Evolutionary conservation across 768 basidiomycete genomes (phyloP).

Genomic region (Boletales sp.): DNA sequence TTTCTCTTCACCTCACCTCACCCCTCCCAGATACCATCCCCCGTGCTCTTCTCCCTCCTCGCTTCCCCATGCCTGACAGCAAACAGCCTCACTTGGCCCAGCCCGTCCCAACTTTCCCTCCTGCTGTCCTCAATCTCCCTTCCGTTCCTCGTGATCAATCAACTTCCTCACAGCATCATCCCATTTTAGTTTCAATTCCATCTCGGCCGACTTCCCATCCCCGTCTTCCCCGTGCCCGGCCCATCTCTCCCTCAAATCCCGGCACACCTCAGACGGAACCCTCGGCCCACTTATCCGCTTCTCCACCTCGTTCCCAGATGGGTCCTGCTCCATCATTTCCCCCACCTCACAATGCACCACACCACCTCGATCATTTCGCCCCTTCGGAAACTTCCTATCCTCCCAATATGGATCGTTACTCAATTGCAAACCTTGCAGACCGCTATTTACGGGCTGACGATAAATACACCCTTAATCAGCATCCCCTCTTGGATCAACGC

Average conservation of each 20-base stretch:
- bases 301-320: conserved; percentile 43
- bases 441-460: conserved; percentile 39
- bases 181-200: conserved; percentile 13
- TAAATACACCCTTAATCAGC: conserved; percentile 34
- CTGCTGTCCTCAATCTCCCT: conserved; percentile 29
- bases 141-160: conserved; percentile 30
- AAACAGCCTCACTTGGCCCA: conserved; percentile 27
- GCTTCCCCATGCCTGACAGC: conserved; percentile 36
- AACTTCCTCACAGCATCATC: conserved; percentile 11
- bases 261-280: not conserved
- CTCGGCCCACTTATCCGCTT: conserved; percentile 30
- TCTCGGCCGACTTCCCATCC: conserved; percentile 20
- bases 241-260: conserved; percentile 5
- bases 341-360: conserved; percentile 40
- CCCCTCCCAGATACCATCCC: conserved; percentile 4
- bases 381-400: conserved; percentile 38
- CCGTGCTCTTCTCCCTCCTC: conserved; percentile 20
- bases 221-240: conserved; percentile 6
- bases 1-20: conserved; percentile 1
- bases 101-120: conserved; percentile 32
- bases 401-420: conserved; percentile 40
- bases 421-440: conserved; percentile 35
- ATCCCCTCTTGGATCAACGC: conserved; percentile 49
- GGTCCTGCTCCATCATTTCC: conserved; percentile 38
- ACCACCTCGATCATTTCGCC: conserved; percentile 44